Base-by-base conservation (phyloP, 148 eudicot species). In the Linanthus parryae region DNA sequence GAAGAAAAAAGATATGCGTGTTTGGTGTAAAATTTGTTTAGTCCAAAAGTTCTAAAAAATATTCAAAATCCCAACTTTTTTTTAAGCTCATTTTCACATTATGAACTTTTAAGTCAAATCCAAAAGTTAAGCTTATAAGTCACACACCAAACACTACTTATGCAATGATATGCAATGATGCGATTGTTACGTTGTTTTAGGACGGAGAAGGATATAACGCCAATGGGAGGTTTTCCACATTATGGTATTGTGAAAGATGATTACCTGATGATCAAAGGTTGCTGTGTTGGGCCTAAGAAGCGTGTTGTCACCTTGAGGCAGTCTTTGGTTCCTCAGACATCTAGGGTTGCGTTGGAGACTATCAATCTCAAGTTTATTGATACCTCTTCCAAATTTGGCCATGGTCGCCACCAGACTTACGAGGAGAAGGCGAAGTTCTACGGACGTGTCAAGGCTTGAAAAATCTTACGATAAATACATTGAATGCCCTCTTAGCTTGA, bases 181-280 rank as follows among this genome's bases (percentile, higher is more conserved):
- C n/a, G n/a, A n/a, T n/a, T n/a, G n/a, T n/a, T n/a, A n/a, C n/a
- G n/a, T n/a, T n/a, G n/a, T 39, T 51, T 12, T 28, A 74, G 79
- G 64, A 74, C 79, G 16, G 75, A 74, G 65, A 74, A 74, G 58
- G 79, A 69, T 14, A 61, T 74, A 27, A 74, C 79, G 21, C 79
- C 79, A 35, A 62, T 72, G 65, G 77, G 77, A 30, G 77, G 77
- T 16, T 72, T 72, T 39, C 77, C 77, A 5, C 77, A 73, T 51
- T 73, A 68, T 27, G 78, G 78, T 7, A 63, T 60, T 43, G 79
- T 74, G 59, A 74, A 65, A 27, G 74, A 57, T 24, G 79, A 74
- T 37, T 74, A 45, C 38, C 39, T 74, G 48, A 36, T 74, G 79
- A 74, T 74, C n/a, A 74, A 74, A 51, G 79, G 79, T 2, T 66